Base-by-base conservation (phyloP, 805 yeast species). In the Starmerella cellae region DNA sequence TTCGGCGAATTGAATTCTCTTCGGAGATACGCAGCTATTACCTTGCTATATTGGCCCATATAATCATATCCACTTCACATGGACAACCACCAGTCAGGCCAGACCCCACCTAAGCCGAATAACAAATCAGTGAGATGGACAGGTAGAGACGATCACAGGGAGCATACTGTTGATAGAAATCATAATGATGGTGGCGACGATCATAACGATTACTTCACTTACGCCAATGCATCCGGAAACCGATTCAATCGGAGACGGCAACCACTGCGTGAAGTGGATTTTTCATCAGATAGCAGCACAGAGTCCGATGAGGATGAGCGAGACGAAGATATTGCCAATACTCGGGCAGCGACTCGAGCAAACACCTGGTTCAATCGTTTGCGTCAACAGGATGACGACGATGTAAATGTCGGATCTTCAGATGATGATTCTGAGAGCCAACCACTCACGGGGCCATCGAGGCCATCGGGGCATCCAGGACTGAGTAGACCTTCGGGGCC, bases 341-440 rank as follows among this genome's bases (percentile, higher is more conserved):
- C 47, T 19, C 33, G 49, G 26, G 54, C 50, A 10, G 30, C 53
- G 8, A 50, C 54, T 13, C 46, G 54, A 3, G 50, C 50, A 1
- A 50, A 50, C 26, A 50, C 54, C 11, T 48, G 51, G 52, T 49
- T 50, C 37, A 50, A 50, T 27, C 42, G 50, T 4, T 19, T 46
- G 38, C 35, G 54, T 3, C 43, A 50, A 19, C 28, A 35, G 4
- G 47, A 42, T n/a, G 47, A 35, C 9, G 33, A 36, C 17, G 38
- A 35, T 32, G 26, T 13, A 24, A 14, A 21, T 31, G 13, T 24
- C 28, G 8, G 11, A 9, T 8, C 8, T 24, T 24, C 28, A 24
- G 28, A 24, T 8, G 28, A 13, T 24, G 28, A 8, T 9, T 24
- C 28, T 24, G 28, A 24, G 13, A 24, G 28, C 13, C 11, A 24